Base-by-base conservation (phyloP, 176 grass and related monocot species). In the Eremochloa ophiuroides region DNA sequence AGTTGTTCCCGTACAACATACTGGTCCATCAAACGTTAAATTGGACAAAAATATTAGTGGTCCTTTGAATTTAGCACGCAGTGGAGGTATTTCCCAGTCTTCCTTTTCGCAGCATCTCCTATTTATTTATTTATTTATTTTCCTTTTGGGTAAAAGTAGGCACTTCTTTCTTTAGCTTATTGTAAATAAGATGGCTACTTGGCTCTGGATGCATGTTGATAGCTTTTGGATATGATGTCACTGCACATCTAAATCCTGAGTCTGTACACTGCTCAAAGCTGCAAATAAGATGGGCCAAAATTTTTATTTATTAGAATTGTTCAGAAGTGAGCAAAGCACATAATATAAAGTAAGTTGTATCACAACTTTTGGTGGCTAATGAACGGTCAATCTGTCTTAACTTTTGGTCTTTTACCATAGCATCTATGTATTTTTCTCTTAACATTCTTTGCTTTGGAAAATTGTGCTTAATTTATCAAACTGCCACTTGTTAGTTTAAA, bases 1-100 rank as follows among this genome's bases (percentile, higher is more conserved):
- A 48, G 86, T 62, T 88, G 73, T 73, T 86, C 37, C 82, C 61
- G 12, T 79, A 71, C 71, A 80, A 66, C 77, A 89, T 85, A 50
- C 59, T 35, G 85, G 79, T 68, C n/a, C 87, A 25, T n/a, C 27
- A 17, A 75, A 87, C 80, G 62, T 82, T 77, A 93, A 85, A 84
- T 62, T 60, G n/a, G 85, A 89, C 51, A 84, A 73, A 89, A 64
- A 83, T 74, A 69, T 75, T 74, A 88, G 87, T 75, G 87, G 85
- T 47, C 79, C 87, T 75, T 18, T 74, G 56, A 88, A 93, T 85
- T 53, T 83, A 88, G 31, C 86, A 63, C 83, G 77, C 63, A 41
- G 42, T 28, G 81, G 76, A 92, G 93, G 93, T 95, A 86, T 38
- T 80, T 58, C 85, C 47, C 13, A 16, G 66, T 79, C 47, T 84